Base-by-base conservation (phyloP, 495 filamentous ascomycete species). In the Penicillium fimorum region DNA sequence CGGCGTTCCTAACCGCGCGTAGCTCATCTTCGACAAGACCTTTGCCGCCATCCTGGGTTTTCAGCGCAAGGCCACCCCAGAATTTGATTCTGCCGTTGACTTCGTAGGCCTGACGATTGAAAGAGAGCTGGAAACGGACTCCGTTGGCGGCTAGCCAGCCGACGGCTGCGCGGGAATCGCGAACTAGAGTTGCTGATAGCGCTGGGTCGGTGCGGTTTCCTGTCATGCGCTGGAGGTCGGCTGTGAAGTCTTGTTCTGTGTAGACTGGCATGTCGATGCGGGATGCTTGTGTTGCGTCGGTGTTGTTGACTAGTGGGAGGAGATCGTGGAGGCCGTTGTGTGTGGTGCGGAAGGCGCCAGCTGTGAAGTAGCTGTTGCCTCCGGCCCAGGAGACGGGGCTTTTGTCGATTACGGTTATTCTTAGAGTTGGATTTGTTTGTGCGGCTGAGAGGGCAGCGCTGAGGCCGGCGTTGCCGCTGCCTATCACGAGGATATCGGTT, bases 91-190 rank as follows among this genome's bases (percentile, higher is more conserved):
- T 67, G 9, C 76, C 81, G 49, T 80, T 69, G 6, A 85, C 72
- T 41, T 80, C 59, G 50, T 80, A 87, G 0, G 84, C 80, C 61
- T 88, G 83, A 1, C 85, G 73, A 48, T 85, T 82, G 65, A 86
- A 87, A 2, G 75, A 78, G 18, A 87, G 70, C 56, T 79, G 72
- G 56, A 84, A 87, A 5, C 70, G 65, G 8, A 84, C 67, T 0
- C 83, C 83, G 37, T 78, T 69, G 13, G 69, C 46, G 12, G 72
- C 74, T 6, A 88, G 64, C 84, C 84, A 88, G 57, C 78, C 73
- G 3, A 85, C 70, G 0, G 78, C 60, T 13, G 64, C 70, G 20
- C 73, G 71, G 0, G 71, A 76, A 22, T 83, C 76, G 10, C 66
- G 52, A 4, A 87, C 72, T 3, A 87, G 66, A 6, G 68, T 63